These are phyloP conservation scores for Blakeslea trispora DNA, from an alignment of 371 early-diverging fungal genomes.

Conservation along the genomic window DNA sequence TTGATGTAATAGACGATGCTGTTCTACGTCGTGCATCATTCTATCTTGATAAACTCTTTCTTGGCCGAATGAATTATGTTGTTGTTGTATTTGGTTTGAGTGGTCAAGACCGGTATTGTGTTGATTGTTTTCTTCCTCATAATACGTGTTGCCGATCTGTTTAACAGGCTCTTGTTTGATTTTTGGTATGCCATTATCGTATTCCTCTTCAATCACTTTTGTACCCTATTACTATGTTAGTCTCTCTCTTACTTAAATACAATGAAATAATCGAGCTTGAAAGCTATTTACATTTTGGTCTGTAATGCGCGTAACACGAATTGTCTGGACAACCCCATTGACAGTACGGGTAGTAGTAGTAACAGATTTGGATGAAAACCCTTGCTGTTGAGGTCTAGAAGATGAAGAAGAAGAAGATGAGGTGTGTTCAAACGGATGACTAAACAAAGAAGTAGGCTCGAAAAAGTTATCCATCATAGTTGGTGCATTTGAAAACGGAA, in stretches of 20 bases:
- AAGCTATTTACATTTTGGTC: constrained; percentile 42
- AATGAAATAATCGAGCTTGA: no score
- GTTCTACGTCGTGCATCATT: neutral
- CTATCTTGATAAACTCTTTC: constrained; percentile 1
- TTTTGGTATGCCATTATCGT: constrained; percentile 32
- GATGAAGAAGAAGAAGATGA: constrained; percentile 16
- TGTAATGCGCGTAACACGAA: constrained; percentile 31
- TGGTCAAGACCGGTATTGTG: neutral
- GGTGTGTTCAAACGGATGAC: neutral
- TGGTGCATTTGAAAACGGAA: neutral
- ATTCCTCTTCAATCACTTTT: constrained; percentile 45
- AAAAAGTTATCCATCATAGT: neutral
- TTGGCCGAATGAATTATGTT: neutral
- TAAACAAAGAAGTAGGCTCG: constrained; percentile 8
- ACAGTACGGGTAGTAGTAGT: constrained; percentile 30
- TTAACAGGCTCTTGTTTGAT: constrained; percentile 27
- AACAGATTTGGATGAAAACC: constrained; percentile 29
- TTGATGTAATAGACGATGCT: constrained; percentile 1
- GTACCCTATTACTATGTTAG: constrained; percentile 29
- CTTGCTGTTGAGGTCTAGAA: constrained; percentile 5
- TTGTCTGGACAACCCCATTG: constrained; percentile 40
- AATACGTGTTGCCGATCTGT: neutral
- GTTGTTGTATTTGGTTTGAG: neutral
- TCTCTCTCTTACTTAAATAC: no score
- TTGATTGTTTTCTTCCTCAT: neutral